A percentile compares a stretch with the other conserved stretches of the same genome.
These are phyloP conservation scores for Lactarius hatsudake DNA, from an alignment of 768 basidiomycete genomes.

Conservation along the genomic window DNA sequence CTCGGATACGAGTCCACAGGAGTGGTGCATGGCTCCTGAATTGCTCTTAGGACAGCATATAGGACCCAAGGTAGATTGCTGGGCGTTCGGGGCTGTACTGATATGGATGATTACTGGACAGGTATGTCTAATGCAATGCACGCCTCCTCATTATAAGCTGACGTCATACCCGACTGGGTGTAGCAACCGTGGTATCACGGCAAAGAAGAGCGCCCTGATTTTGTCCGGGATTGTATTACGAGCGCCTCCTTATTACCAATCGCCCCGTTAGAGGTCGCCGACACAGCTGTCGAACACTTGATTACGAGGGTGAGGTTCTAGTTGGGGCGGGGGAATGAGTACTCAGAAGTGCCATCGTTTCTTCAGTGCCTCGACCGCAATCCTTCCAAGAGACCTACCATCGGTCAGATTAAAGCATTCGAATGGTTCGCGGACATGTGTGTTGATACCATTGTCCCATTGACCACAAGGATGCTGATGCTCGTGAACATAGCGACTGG, in stretches of 20 bases:
- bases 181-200: conserved; percentile 14
- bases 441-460: background rate
- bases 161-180: background rate
- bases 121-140: conserved; percentile 11
- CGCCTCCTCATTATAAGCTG: background rate
- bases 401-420: conserved; percentile 8
- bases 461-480: background rate
- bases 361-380: conserved; percentile 27
- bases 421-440: conserved; percentile 25
- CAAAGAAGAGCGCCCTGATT: background rate
- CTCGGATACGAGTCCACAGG: conserved; percentile 2
- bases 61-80: conserved; percentile 27
- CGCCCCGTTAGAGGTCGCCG: conserved; percentile 6
- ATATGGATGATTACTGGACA: conserved; percentile 27
- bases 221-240: conserved; percentile 15
- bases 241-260: background rate
- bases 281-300: conserved; percentile 7
- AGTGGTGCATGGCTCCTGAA: conserved; percentile 27
- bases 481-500: conserved; percentile 21
- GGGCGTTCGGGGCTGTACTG: conserved; percentile 25
- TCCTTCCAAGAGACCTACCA: conserved; percentile 21
- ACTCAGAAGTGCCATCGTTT: background rate
- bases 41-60: conserved; percentile 25
- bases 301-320: conserved; percentile 19
- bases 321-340: background rate